These are phyloP conservation scores for Nakaseomyces nivariensis DNA, from an alignment of 1,139 yeast genomes.

Conservation along the genomic window DNA sequence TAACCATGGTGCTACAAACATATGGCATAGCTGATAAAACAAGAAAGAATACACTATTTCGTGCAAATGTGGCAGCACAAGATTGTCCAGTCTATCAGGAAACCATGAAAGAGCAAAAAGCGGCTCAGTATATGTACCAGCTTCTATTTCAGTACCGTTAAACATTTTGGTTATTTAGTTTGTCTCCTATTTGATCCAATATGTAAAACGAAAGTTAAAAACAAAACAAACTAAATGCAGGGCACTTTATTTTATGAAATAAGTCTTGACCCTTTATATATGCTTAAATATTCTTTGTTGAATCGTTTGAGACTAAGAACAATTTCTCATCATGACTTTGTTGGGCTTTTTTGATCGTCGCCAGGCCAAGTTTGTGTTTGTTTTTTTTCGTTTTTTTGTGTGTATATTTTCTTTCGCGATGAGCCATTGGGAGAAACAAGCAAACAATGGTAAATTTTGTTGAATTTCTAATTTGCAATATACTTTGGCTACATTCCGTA, in stretches of 20 bases:
- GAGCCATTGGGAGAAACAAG: background rate
- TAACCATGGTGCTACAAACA: conserved; percentile 34
- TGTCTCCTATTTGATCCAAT: background rate
- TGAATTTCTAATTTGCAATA: background rate
- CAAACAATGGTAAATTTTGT: background rate
- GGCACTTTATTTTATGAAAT: too few species aligned
- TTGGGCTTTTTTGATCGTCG: background rate
- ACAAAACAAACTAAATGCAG: too few species aligned
- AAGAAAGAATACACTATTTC: conserved; percentile 40
- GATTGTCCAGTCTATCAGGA: conserved; percentile 19
- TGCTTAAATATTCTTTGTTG: background rate
- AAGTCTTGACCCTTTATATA: background rate
- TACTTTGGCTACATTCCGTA: background rate
- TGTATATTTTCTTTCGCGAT: background rate
- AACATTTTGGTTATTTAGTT: background rate
- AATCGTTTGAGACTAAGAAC: background rate
- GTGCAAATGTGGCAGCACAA: conserved; percentile 37
- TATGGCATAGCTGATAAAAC: conserved; percentile 38
- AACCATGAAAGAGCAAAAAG: conserved; percentile 23
- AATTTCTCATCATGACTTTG: background rate
- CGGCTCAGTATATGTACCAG: conserved; percentile 16
- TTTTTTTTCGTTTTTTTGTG: background rate
- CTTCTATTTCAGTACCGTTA: background rate
- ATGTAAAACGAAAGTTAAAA: too few species aligned
- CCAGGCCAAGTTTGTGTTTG: background rate